phyloP scores from a whole-genome alignment of 1,284 basidiomycete species.

The Apiotrichum gracile region DNA sequence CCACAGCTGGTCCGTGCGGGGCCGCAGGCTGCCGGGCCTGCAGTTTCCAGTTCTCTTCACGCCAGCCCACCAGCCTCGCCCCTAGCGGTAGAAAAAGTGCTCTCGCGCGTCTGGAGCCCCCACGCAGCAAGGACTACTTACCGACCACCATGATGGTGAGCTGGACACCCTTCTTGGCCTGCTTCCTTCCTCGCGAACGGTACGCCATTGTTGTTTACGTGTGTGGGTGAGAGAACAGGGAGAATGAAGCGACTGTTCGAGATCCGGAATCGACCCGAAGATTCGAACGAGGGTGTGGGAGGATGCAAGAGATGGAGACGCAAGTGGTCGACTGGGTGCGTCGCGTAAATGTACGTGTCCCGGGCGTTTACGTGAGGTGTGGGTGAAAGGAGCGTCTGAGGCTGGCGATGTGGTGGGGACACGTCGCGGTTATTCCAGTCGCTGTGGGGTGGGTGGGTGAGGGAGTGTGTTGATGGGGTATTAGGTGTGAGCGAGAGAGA shows the following conservation, averaged over 20 bases:
- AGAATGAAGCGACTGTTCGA: background rate
- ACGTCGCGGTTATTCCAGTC: background rate
- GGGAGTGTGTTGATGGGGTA: no score
- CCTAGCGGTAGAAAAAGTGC: no score
- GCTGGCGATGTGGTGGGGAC: background rate
- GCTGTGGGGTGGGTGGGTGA: background rate
- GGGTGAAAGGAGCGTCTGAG: background rate
- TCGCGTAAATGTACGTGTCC: background rate
- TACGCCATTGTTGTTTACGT: constrained; percentile 41
- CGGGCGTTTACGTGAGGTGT: background rate
- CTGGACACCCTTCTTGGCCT: constrained; percentile 95
- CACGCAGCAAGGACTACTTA: constrained; percentile 49
- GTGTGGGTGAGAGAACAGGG: background rate
- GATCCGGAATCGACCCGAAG: background rate
- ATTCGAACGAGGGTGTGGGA: background rate
- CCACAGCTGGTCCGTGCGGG: constrained; percentile 1
- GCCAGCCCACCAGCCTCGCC: no score
- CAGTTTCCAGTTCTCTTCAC: no score
- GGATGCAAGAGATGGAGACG: background rate
- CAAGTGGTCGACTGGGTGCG: background rate
- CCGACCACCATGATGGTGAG: constrained; percentile 94
- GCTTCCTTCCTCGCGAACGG: constrained; percentile 75
- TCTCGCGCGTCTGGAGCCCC: no score
- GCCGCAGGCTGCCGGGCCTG: background rate
- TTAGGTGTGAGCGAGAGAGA: background rate